A percentile compares a stretch with the other conserved stretches of the same genome.
Evolutionary conservation across 495 filamentous ascomycete species (phyloP).

Genomic region (Darksidea phi): DNA sequence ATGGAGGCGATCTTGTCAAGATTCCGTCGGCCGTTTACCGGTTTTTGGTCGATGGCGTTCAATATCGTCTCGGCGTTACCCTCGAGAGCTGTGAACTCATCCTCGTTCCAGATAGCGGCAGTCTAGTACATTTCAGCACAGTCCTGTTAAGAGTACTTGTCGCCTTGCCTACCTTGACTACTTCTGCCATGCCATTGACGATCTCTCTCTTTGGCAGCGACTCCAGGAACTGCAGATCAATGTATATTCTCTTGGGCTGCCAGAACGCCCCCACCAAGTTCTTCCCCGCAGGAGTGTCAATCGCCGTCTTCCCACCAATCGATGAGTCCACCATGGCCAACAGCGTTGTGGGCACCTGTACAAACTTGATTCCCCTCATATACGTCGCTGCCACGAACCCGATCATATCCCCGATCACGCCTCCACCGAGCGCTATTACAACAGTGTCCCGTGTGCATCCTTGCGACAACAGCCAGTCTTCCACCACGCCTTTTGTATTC

Average conservation of each 20-base stretch:
- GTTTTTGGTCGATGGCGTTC: conserved; percentile 55
- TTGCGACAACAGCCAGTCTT: conserved; percentile 94
- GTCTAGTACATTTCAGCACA: conserved; percentile 53
- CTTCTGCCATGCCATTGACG: conserved; percentile 98
- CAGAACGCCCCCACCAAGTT: conserved; percentile 96
- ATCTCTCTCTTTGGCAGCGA: conserved; percentile 90
- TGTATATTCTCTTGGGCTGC: conserved; percentile 91
- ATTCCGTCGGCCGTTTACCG: conserved; percentile 50
- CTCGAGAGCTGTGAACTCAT: conserved; percentile 83
- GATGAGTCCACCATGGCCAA: conserved; percentile 98
- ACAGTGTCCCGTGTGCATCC: conserved; percentile 93
- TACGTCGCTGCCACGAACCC: conserved; percentile 97
- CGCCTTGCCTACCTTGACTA: conserved; percentile 65
- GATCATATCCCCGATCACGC: conserved; percentile 96
- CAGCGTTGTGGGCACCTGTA: conserved; percentile 93
- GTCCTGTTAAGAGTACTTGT: not conserved
- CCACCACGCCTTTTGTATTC: conserved; percentile 88
- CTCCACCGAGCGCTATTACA: conserved; percentile 92
- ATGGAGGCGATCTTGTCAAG: conserved; percentile 70
- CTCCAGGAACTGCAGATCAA: conserved; percentile 89
- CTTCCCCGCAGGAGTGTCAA: conserved; percentile 95
- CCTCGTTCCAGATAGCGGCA: conserved; percentile 89
- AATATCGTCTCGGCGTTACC: conserved; percentile 74
- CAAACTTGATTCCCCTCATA: conserved; percentile 94
- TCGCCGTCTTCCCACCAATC: conserved; percentile 97